Conservation (phyloP, 176 grass and related monocot genomes). For the Tuctoria greenei region DNA sequence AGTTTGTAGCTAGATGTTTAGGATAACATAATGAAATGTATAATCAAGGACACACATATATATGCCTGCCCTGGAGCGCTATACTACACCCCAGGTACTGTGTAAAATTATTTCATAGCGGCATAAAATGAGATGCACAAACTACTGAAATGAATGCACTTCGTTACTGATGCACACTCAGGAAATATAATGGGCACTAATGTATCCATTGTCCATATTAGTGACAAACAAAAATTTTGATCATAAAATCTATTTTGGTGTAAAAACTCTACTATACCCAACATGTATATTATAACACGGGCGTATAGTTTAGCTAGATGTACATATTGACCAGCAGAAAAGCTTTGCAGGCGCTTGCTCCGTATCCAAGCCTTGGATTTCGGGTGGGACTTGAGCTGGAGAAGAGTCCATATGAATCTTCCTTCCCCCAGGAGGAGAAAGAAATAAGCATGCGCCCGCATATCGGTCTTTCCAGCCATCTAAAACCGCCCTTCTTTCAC, state of each 20-base stretch:
- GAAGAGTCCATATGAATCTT: neutral
- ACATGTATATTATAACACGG: neutral
- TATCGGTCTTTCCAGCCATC: slow-evolving; percentile 32
- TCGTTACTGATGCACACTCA: neutral
- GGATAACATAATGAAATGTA: too few species aligned
- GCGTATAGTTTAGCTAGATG: neutral
- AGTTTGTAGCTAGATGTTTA: neutral
- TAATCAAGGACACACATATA: neutral
- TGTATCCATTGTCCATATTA: too few species aligned
- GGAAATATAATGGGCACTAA: too few species aligned
- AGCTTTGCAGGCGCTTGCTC: slow-evolving; percentile 24
- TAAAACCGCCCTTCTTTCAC: slow-evolving; percentile 9
- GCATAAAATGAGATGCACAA: neutral
- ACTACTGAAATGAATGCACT: neutral
- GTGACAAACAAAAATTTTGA: neutral
- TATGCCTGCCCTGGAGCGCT: neutral
- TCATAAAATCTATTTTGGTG: neutral
- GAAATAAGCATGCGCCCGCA: slow-evolving; percentile 11
- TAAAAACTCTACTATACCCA: neutral
- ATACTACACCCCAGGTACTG: neutral
- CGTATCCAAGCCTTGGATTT: slow-evolving; percentile 35
- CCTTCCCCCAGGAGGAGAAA: neutral
- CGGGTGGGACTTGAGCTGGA: neutral
- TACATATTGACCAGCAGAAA: neutral
- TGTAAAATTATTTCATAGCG: neutral